A percentile compares a stretch with the other conserved stretches of the same genome.
Evolutionary conservation across 805 yeast genomes (phyloP).

Genomic region (Candida yuanshanica): DNA sequence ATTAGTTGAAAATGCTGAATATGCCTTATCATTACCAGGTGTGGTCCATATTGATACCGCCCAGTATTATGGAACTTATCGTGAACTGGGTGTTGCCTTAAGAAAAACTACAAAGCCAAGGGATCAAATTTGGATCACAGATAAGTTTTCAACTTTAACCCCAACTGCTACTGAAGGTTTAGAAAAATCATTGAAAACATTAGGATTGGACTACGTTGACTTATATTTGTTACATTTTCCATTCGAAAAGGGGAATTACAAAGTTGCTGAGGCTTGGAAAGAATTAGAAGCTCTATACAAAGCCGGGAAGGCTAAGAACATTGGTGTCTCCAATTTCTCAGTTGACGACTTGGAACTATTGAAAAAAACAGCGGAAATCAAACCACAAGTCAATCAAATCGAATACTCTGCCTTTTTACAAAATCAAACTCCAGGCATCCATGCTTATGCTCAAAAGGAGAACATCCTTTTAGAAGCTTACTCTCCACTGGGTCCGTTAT

Average conservation of each 20-base stretch:
- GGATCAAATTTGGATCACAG: constrained; percentile 47
- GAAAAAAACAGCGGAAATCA: constrained; percentile 30
- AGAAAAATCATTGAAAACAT: constrained; percentile 30
- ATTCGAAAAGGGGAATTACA: constrained; percentile 32
- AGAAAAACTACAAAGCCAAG: constrained; percentile 37
- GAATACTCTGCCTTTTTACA: constrained; percentile 63
- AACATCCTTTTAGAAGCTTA: constrained; percentile 57
- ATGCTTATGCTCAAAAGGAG: constrained; percentile 43
- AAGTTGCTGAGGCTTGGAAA: constrained; percentile 46
- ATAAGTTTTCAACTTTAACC: constrained; percentile 38
- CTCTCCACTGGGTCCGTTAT: constrained; percentile 61
- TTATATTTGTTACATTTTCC: constrained; percentile 49
- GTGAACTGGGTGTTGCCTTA: constrained; percentile 47
- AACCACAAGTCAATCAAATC: constrained; percentile 58
- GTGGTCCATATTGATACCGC: constrained; percentile 55
- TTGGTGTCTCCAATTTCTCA: constrained; percentile 59
- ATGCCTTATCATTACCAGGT: constrained; percentile 37
- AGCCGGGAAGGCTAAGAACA: constrained; percentile 48
- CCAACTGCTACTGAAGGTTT: constrained; percentile 37
- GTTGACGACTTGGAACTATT: constrained; percentile 40
- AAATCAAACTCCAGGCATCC: constrained; percentile 58
- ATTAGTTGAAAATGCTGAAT: constrained; percentile 27
- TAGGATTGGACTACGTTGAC: constrained; percentile 44
- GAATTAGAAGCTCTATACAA: constrained; percentile 41
- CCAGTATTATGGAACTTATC: constrained; percentile 48